Conservation (phyloP, 371 early-diverging fungal species). For the Mortierella sp. region DNA sequence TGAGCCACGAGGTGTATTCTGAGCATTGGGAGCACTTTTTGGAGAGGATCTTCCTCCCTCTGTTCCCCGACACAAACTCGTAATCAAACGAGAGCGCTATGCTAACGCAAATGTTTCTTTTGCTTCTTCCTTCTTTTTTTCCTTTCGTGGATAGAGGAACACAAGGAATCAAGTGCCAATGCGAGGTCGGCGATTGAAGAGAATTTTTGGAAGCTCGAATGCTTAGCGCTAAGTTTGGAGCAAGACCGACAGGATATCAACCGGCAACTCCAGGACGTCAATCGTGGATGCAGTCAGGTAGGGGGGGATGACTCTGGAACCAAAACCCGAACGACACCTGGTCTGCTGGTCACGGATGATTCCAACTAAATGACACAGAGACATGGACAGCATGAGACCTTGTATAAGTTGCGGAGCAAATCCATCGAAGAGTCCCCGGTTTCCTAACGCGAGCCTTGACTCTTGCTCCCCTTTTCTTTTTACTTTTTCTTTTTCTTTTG, state of each 20-base stretch:
- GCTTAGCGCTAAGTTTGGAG: slow-evolving; percentile 44
- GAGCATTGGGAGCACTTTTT: background rate
- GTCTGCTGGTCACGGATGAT: too few relatives aligned
- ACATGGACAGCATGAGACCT: too few relatives aligned
- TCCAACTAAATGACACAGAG: too few relatives aligned
- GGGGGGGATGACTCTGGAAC: too few relatives aligned
- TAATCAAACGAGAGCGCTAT: background rate
- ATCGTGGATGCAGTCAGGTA: slow-evolving; percentile 34
- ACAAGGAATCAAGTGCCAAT: slow-evolving; percentile 38
- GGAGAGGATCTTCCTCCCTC: background rate
- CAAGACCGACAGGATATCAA: slow-evolving; percentile 38
- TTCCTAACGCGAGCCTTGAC: too few relatives aligned
- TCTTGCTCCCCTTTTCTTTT: too few relatives aligned
- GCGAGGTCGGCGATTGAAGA: slow-evolving; percentile 47
- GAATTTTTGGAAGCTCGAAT: slow-evolving; percentile 49
- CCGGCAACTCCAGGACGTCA: slow-evolving; percentile 31
- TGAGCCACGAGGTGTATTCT: background rate
- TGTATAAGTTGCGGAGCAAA: too few relatives aligned
- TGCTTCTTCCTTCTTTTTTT: background rate
- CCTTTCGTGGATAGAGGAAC: slow-evolving; percentile 24
- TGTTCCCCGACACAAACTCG: background rate
- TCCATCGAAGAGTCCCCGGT: too few relatives aligned
- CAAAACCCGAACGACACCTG: too few relatives aligned
- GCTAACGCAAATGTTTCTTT: background rate
- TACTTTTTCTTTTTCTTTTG: too few relatives aligned